Conservation (phyloP, 371 early-diverging fungal species). For the Mucor plumbeus region DNA sequence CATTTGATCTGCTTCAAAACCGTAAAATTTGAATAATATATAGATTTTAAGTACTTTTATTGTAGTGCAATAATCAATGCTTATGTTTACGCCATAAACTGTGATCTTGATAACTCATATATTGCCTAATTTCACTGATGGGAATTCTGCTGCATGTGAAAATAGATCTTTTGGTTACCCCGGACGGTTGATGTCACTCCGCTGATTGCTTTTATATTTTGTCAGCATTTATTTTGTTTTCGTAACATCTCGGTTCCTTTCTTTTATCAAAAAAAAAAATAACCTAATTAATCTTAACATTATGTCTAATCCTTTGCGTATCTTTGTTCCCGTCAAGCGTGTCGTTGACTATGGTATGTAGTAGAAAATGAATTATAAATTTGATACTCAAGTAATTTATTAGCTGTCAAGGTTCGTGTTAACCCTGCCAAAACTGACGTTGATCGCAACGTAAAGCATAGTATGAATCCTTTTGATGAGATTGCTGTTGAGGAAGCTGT, state of each 20-base stretch:
- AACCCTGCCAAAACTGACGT: conserved; percentile 88
- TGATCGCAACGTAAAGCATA: conserved; percentile 96
- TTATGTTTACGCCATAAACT: background rate
- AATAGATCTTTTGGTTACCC: conserved; percentile 7
- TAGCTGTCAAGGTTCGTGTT: conserved; percentile 96
- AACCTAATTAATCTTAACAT: too few species aligned
- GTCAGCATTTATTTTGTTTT: conserved; percentile 12
- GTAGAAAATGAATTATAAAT: background rate
- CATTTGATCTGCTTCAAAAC: background rate
- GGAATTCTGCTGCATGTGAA: conserved; percentile 24
- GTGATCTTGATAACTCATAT: background rate
- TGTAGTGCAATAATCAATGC: background rate
- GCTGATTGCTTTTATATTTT: conserved; percentile 6
- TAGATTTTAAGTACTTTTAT: background rate
- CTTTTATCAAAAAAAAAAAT: conserved; percentile 8
- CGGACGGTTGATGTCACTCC: conserved; percentile 27
- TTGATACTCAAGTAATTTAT: background rate
- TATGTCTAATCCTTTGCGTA: conserved; percentile 64
- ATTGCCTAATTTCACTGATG: conserved; percentile 5
- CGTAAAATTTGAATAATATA: background rate
- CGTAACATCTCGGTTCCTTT: conserved; percentile 12
- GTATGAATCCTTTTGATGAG: conserved; percentile 99
- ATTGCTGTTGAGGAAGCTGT: conserved; percentile 98
- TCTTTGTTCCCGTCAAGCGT: conserved; percentile 95
- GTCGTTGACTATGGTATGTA: conserved; percentile 91